Conservation (phyloP, 257 asterid genomes). For the Nicotiana tomentosiformis region DNA sequence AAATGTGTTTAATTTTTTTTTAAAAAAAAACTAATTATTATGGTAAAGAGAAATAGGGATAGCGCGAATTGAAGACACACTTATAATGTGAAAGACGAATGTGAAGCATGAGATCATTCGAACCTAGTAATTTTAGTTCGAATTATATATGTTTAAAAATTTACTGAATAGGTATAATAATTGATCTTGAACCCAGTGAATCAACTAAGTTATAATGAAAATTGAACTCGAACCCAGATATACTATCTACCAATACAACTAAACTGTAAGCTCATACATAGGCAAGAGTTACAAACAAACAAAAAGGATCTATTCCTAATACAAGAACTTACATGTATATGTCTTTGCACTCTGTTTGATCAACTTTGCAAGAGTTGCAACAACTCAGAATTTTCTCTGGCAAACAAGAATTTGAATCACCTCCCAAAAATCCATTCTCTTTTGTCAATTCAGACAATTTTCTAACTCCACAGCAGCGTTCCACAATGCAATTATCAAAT, state of each 20-base stretch:
- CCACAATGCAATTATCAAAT: constrained; percentile 68
- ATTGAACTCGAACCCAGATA: no score
- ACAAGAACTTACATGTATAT: constrained; percentile 38
- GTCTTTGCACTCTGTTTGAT: constrained; percentile 49
- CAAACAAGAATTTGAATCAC: constrained; percentile 8
- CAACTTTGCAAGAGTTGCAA: constrained; percentile 51
- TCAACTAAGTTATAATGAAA: no score
- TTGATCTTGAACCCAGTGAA: no score
- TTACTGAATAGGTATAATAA: no score
- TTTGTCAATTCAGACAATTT: constrained; percentile 14
- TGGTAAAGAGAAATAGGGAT: background rate
- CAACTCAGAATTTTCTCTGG: constrained; percentile 33
- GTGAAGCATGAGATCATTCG: no score
- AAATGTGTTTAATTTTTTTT: no score
- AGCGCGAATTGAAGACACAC: background rate
- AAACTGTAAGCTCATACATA: no score
- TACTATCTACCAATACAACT: no score
- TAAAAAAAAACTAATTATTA: no score
- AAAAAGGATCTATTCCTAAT: background rate
- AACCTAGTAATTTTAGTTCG: no score
- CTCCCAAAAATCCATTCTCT: constrained; percentile 18
- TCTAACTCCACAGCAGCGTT: constrained; percentile 34
- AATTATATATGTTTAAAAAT: no score
- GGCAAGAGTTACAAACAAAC: background rate
- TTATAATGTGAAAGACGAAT: background rate